These are phyloP conservation scores for Phaeotremella fagi DNA, from an alignment of 768 basidiomycete species.

Conservation along the genomic window DNA sequence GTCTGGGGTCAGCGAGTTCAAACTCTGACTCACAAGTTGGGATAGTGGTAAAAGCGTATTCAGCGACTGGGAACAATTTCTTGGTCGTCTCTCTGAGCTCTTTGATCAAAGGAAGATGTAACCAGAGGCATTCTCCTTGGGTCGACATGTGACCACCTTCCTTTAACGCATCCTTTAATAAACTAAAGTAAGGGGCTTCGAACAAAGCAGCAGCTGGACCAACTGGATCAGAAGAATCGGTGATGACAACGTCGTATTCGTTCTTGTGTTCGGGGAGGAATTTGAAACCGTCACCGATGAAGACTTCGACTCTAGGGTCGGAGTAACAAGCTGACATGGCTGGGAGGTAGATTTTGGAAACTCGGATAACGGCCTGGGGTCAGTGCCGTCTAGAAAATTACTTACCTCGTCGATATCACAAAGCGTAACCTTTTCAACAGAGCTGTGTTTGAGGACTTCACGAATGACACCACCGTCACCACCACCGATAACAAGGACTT, in stretches of 20 bases:
- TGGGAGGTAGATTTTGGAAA: conserved; percentile 87
- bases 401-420: conserved; percentile 94
- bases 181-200: conserved; percentile 94
- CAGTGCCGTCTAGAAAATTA: not conserved
- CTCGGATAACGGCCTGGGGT: conserved; percentile 78
- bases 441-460: conserved; percentile 89
- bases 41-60: conserved; percentile 94
- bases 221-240: conserved; percentile 96
- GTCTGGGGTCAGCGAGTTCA: conserved; percentile 48
- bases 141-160: conserved; percentile 91
- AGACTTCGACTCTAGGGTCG: conserved; percentile 70
- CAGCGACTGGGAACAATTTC: conserved; percentile 69
- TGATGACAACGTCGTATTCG: conserved; percentile 95
- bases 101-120: conserved; percentile 81
- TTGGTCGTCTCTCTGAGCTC: conserved; percentile 66
- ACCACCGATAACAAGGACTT: conserved; percentile 94
- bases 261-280: conserved; percentile 83
- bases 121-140: conserved; percentile 92
- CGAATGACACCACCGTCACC: conserved; percentile 98
- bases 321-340: conserved; percentile 83
- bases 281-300: conserved; percentile 93
- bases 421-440: conserved; percentile 84
- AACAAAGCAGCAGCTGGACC: conserved; percentile 92
- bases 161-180: conserved; percentile 81
- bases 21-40: conserved; percentile 61